phyloP scores from a whole-genome alignment of 1,284 basidiomycete species.

The Ustilago cynodontis region DNA sequence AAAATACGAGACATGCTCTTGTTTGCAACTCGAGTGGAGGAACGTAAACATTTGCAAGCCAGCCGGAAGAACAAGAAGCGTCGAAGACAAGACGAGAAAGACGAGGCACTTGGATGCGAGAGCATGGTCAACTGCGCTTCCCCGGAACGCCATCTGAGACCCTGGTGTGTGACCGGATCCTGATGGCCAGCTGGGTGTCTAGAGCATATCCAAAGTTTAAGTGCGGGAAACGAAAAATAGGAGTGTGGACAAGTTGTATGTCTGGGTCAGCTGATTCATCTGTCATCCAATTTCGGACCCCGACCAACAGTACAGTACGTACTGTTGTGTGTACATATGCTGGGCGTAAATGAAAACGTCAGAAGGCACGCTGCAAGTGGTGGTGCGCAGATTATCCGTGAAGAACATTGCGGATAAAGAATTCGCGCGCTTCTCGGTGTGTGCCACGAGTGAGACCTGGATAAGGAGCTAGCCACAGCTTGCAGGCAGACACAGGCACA shows the following conservation, averaged over 20 bases:
- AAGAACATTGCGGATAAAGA: conserved; percentile 4
- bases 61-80: not conserved
- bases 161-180: not conserved
- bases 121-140: no score
- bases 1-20: no score
- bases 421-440: not conserved
- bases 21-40: not conserved
- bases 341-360: not conserved
- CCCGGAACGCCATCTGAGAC: conserved; percentile 9
- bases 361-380: not conserved
- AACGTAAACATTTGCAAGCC: conserved; percentile 1
- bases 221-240: no score
- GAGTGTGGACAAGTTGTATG: no score
- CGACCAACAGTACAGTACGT: no score
- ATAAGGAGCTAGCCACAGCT: not conserved
- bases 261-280: no score
- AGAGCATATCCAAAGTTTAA: no score
- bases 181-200: not conserved
- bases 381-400: conserved; percentile 3
- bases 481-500: conserved; percentile 5
- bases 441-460: conserved; percentile 15
- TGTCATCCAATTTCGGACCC: not conserved
- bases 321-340: no score
- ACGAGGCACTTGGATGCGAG: not conserved
- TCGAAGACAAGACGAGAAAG: not conserved